Evolutionary conservation across 306 rosid genomes (phyloP).

Genomic region (Lithocarpus polystachyus): DNA sequence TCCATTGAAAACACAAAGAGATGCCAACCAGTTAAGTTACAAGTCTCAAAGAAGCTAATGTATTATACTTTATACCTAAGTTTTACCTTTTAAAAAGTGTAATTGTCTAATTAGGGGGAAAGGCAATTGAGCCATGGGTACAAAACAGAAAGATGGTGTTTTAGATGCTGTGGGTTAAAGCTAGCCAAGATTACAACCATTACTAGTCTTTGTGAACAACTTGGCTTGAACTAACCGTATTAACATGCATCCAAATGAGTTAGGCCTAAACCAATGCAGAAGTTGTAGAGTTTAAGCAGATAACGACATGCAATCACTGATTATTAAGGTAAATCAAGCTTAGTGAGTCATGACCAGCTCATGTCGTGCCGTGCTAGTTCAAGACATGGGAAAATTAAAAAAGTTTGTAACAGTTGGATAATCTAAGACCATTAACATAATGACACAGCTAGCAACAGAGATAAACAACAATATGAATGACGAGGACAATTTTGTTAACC

Average conservation of each 20-base stretch:
- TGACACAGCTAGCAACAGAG: slow-evolving; percentile 3
- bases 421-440: slow-evolving; percentile 15
- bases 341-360: background rate
- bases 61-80: too few species aligned
- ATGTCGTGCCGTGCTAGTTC: background rate
- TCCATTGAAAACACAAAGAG: too few species aligned
- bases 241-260: background rate
- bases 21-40: too few species aligned
- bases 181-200: too few species aligned
- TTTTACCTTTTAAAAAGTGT: too few species aligned
- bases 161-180: too few species aligned
- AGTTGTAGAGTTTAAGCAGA: background rate
- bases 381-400: slow-evolving; percentile 7
- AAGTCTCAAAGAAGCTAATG: too few species aligned
- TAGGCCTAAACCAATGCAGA: background rate
- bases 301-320: background rate
- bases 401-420: slow-evolving; percentile 3
- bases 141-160: too few species aligned
- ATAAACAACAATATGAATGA: slow-evolving; percentile 24
- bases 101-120: too few species aligned
- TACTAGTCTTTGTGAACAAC: background rate
- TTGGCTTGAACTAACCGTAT: background rate
- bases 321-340: background rate
- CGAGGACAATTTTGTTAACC: slow-evolving; percentile 11
- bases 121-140: too few species aligned